Evolutionary conservation across 768 basidiomycete species (phyloP), one percentile per base, ranked within the genome.

Genomic region (Xanthoconium stramineum): DNA sequence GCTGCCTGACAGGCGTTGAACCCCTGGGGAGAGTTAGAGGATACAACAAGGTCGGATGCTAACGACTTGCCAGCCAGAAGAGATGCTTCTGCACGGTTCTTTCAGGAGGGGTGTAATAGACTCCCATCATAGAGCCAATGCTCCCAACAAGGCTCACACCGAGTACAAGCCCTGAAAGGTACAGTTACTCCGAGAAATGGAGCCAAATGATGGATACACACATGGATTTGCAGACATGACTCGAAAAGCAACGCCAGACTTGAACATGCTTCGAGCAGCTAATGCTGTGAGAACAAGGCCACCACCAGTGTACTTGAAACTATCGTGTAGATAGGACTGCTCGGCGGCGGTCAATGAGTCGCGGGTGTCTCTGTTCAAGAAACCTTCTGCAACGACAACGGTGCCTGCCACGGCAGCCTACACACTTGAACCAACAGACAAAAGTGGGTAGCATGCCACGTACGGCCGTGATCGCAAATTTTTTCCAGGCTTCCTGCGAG

Each of bases 1-100:
- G 90, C 88, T 8, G 90, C 90, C 74, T 95, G 93, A 69, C 83
- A 91, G 5, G 80, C 85, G 60, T 94, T 91, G 73, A 96, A 95
- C 5, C 84, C 85, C 88, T 91, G 5, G 7, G 15, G 24, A 36
- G 45, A 53, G 40, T 65, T 35, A 63, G 53, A 33, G 20, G 37
- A 12, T 38, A 43, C 29, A 35, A 13, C 12, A 32, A 1, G 11
- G 33, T 24, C 19, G 39, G 11, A 56, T 13, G 19, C 3, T 0
- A 12, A 29, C 19, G 52, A 76, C 84, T 66, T 63, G 84, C 89
- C 62, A 90, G 76, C 90, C 90, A 91, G 71, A 89, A 87, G 13
- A 84, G 68, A 69, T 92, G 91, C 65, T 93, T 93, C 65, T 87
- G 83, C 12, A 88, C 62, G 3, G 83, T 79, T 47, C 82, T 88